These are phyloP conservation scores for Stagonosporopsis tanaceti DNA, from an alignment of 2,329 filamentous ascomycete species.

Conservation along the genomic window DNA sequence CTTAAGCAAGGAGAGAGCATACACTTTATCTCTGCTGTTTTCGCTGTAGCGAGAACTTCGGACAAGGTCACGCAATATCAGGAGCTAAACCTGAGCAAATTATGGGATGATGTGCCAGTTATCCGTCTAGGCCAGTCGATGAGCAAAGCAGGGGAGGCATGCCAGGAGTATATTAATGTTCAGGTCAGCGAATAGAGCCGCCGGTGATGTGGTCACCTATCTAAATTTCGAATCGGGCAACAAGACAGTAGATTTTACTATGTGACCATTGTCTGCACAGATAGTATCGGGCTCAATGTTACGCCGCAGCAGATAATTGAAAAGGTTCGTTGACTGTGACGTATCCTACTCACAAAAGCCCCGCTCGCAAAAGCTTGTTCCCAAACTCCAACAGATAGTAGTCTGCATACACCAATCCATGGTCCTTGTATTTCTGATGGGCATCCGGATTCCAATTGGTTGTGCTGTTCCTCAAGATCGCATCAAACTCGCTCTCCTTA, in stretches of 20 bases:
- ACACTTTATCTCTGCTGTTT: constrained; percentile 33
- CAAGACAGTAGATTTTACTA: not conserved
- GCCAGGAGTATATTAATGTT: constrained; percentile 1
- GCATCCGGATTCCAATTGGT: constrained; percentile 59
- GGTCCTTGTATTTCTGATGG: constrained; percentile 55
- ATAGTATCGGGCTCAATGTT: too few species aligned
- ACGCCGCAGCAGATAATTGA: too few species aligned
- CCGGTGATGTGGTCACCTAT: not conserved
- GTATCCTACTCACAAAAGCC: constrained; percentile 29
- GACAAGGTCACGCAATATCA: constrained; percentile 25
- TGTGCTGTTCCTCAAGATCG: constrained; percentile 57
- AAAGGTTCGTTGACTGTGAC: too few species aligned
- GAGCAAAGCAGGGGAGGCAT: not conserved
- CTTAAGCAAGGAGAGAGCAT: not conserved
- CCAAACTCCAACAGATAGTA: constrained; percentile 59
- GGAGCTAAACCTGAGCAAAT: constrained; percentile 18
- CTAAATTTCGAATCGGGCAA: not conserved
- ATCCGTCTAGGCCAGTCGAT: not conserved
- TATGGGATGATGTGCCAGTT: constrained; percentile 37
- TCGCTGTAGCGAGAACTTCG: constrained; percentile 30
- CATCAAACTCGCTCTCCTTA: constrained; percentile 50
- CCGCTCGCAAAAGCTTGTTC: constrained; percentile 54
- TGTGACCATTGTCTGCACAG: not conserved
- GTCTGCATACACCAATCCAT: constrained; percentile 60
- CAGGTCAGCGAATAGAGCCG: not conserved